Base-by-base conservation (phyloP, 805 yeast genomes). In the Candida boleticola region DNA sequence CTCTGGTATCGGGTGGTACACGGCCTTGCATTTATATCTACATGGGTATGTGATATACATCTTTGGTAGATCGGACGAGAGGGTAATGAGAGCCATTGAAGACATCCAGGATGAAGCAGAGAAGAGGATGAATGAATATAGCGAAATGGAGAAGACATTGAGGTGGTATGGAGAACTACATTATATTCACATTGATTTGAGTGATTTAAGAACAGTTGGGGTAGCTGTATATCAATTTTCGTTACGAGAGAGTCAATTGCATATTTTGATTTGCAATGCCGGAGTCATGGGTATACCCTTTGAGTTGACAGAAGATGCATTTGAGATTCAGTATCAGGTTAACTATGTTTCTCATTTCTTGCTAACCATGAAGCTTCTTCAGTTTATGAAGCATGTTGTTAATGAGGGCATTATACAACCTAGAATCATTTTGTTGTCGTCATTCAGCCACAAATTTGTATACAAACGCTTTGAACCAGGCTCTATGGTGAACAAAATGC, bases 131-230 rank as follows among this genome's bases (percentile, higher is more conserved):
- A 46, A 30, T 2, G 36, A 38, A 13, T 37, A 42, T 18, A 26
- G 43, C 4, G 35, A 45, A 44, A 36, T 48, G 47, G 45, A 47
- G 49, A 29, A 35, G 19, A 19, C 41, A 1, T 7, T 40, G 2
- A 57, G 71, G 29, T 55, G 44, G 33, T 48, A 76, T 18, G 89
- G 90, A 0, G 73, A 73, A 39, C 57, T 85, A 17, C 63, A 68
- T 41, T 76, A 65, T 45, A 47, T 84, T 10, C 76, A 79, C 40
- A 52, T 80, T 41, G 90, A 85, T 57, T 63, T 85, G 42, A 51
- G 76, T 20, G 76, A 54, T 45, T 48, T 64, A 14, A 39, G 43
- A 5, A 51, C 62, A 1, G 59, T 64, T n/a, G 56, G 43, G 9
- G 41, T 37, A 6, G 66, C 65, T 1, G 68, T 62, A 5, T 46